These are phyloP conservation scores for Dothiorella sarmentorum DNA, from an alignment of 2,329 filamentous ascomycete species.

Conservation along the genomic window DNA sequence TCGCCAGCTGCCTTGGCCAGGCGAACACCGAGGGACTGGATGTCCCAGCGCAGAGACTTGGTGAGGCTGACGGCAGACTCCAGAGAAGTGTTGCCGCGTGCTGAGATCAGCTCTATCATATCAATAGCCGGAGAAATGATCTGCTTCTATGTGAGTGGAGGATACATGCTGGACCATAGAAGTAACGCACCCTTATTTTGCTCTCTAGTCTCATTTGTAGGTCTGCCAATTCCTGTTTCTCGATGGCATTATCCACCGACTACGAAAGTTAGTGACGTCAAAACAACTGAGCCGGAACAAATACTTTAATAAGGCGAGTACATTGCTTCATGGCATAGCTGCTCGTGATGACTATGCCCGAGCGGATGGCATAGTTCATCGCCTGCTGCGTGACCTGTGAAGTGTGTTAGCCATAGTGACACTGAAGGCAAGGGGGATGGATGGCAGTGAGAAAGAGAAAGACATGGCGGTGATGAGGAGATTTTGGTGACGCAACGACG, in stretches of 20 bases:
- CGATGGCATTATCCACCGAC: constrained; percentile 24
- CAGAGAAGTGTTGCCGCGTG: constrained; percentile 72
- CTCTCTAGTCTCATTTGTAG: constrained; percentile 73
- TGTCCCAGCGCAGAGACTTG: constrained; percentile 77
- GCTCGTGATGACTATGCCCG: constrained; percentile 80
- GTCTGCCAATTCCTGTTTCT: constrained; percentile 66
- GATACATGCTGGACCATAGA: too few species aligned
- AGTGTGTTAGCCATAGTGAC: neutral
- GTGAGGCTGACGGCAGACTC: constrained; percentile 83
- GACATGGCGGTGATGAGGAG: neutral
- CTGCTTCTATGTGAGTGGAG: constrained; percentile 37
- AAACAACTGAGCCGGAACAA: neutral
- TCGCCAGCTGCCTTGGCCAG: constrained; percentile 66
- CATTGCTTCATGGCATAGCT: constrained; percentile 82
- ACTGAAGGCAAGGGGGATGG: neutral
- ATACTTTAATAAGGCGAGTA: constrained; percentile 67
- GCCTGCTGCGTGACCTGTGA: constrained; percentile 67
- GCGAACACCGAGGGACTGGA: constrained; percentile 72
- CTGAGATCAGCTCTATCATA: constrained; percentile 83
- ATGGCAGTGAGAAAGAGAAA: neutral
- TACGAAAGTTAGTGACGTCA: constrained; percentile 22
- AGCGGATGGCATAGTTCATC: constrained; percentile 85
- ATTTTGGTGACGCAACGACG: too few species aligned
- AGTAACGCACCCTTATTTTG: constrained; percentile 69
- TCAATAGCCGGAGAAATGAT: constrained; percentile 89